Evolutionary conservation across 257 asterid genomes (phyloP).

Genomic region (Echites panduratus): DNA sequence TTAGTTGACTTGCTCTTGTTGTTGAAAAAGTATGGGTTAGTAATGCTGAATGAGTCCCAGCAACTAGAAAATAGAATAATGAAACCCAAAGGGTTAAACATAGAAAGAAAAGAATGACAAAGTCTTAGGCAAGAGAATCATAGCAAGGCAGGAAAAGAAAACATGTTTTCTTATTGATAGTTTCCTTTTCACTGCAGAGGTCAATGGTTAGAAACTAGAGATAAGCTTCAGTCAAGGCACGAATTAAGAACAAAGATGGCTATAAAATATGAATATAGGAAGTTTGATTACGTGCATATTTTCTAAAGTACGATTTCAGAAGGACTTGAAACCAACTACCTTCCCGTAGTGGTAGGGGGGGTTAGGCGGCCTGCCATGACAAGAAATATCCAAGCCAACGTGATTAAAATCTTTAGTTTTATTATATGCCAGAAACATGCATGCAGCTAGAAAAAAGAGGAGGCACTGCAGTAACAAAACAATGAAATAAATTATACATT

Average conservation of each 20-base stretch:
- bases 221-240: slow-evolving; percentile 37
- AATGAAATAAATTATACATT: slow-evolving; percentile 2
- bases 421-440: not conserved
- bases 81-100: no score
- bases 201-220: not conserved
- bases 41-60: not conserved
- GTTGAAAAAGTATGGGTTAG: not conserved
- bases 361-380: slow-evolving; percentile 4
- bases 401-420: not conserved
- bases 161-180: no score
- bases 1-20: slow-evolving; percentile 20
- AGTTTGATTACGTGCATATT: not conserved
- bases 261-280: not conserved
- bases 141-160: no score
- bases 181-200: slow-evolving; percentile 7
- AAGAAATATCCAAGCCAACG: not conserved
- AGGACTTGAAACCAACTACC: not conserved
- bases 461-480: not conserved
- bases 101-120: no score
- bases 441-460: not conserved
- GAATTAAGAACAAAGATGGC: not conserved
- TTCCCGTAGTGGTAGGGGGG: not conserved
- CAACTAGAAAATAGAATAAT: not conserved
- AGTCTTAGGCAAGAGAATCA: no score
- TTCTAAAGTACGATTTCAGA: not conserved